Conservation (phyloP, 2,329 filamentous ascomycete species). For the Fusarium irregulare region DNA sequence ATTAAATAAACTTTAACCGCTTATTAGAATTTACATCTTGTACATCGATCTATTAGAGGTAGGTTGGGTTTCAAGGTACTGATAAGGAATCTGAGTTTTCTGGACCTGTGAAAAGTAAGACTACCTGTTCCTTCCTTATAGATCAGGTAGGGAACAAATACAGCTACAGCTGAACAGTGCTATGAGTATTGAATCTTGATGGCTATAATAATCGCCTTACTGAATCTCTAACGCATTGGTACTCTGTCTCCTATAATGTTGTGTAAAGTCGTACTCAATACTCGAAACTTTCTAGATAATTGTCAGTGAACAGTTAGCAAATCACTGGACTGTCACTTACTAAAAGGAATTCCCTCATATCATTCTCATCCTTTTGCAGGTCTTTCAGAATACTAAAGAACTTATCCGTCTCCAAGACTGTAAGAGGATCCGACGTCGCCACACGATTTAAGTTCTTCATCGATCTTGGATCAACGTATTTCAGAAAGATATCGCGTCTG, state of each 20-base stretch:
- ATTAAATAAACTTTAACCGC: no score
- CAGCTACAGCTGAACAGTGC: neutral
- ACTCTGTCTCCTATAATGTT: neutral
- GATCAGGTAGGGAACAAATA: neutral
- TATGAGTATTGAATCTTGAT: fast-evolving
- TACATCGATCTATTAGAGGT: no score
- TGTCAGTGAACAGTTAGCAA: neutral
- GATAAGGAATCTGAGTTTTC: no score
- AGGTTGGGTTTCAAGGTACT: no score
- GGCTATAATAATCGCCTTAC: neutral
- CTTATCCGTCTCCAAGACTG: slow-evolving; percentile 1
- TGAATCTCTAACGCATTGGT: neutral
- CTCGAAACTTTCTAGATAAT: neutral
- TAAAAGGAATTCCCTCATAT: neutral
- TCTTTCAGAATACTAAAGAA: neutral
- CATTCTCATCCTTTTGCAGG: fast-evolving
- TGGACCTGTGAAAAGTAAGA: no score
- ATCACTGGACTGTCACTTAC: neutral
- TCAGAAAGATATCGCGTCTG: slow-evolving; percentile 1
- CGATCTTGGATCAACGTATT: slow-evolving; percentile 3
- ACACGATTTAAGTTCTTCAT: slow-evolving; percentile 13
- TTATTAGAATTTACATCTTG: no score
- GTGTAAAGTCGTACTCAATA: neutral
- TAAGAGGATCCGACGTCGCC: neutral
- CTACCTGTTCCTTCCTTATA: no score